Evolutionary conservation across 1,139 yeast genomes (phyloP), one percentile per base, ranked within the genome.

Genomic region (Groenewaldozyma sp.): DNA sequence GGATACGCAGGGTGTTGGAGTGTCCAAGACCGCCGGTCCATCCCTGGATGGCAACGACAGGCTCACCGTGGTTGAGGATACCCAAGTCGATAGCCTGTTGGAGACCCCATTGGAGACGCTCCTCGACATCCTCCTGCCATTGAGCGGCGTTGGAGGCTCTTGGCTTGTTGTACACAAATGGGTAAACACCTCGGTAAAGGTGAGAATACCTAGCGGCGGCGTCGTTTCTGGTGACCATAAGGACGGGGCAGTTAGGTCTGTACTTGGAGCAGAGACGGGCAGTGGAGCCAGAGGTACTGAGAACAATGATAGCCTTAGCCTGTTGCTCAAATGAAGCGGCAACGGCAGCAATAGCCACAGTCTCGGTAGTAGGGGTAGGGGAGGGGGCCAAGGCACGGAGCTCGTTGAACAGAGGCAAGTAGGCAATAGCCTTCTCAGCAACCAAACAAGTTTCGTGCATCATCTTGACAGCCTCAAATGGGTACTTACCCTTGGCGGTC

Each of bases 21-120:
- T 91, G 95, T 63, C 98, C 99, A 51, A 88, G 75, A 70, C 98
- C 98, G 66, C 93, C 83, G 62, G 95, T 84, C 94, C 95, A 91
- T 65, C 98, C 98, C 76, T 91, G 98, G 63, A 91, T 82, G 61
- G 95, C 84, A 55, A 91, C 87, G 58, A 87, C 82, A 46, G 83
- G 73, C 65, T 87, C 96, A 66, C 95, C 95, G 68, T 78, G 77
- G 59, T 71, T 68, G 64, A 91, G 72, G 66, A 91, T 78, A 54
- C 94, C 95, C 59, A 88, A 76, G 52, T 76, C 81, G 60, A 81
- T 74, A 54, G 95, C 96, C 72, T 82, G 88, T 53, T 79, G 73
- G 65, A 91, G 82, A 64, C 95, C 97, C 81, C 84, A 82, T 69
- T 83, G 76, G 66, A 91, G 79, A 74, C 98, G 84, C 65, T 73